Conservation (phyloP, 1,139 yeast species). For the Debaryomycetaceae sp. region DNA sequence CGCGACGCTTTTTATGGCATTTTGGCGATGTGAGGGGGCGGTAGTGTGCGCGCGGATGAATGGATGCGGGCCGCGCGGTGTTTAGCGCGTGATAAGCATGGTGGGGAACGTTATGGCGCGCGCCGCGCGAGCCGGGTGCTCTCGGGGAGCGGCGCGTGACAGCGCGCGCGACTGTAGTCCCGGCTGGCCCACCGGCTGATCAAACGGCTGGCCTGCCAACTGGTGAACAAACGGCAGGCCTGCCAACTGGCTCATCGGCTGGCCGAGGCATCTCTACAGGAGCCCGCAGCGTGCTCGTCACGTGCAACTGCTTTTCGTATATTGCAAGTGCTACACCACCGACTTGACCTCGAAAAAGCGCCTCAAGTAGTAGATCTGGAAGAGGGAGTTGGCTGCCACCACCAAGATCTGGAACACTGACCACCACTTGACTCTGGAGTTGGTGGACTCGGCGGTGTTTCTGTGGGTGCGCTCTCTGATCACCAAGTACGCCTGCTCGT, state of each 20-base stretch:
- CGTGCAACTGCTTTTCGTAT: slow-evolving; percentile 1
- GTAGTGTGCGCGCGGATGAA: slow-evolving; percentile 5
- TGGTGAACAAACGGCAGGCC: no score
- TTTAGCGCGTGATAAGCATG: no score
- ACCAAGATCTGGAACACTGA: slow-evolving; percentile 84
- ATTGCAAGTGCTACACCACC: slow-evolving; percentile 66
- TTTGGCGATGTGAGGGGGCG: slow-evolving; percentile 4
- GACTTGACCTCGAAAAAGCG: slow-evolving; percentile 94
- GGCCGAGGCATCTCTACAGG: no score
- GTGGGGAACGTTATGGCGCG: no score
- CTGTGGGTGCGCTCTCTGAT: slow-evolving; percentile 97
- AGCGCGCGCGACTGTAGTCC: no score
- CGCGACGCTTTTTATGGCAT: neutral
- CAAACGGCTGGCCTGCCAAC: no score
- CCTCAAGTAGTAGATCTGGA: slow-evolving; percentile 91
- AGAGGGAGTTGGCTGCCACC: slow-evolving; percentile 79
- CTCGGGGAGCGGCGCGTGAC: no score
- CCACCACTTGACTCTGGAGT: slow-evolving; percentile 98
- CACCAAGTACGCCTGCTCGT: slow-evolving; percentile 88
- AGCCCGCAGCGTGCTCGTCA: no score
- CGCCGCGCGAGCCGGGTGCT: no score
- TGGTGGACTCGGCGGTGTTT: slow-evolving; percentile 97
- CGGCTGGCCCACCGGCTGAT: no score
- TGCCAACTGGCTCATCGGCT: no score
- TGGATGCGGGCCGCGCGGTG: slow-evolving; percentile 2